Conservation (phyloP, 371 early-diverging fungal genomes). For the Syncephalis plumigaleata region DNA sequence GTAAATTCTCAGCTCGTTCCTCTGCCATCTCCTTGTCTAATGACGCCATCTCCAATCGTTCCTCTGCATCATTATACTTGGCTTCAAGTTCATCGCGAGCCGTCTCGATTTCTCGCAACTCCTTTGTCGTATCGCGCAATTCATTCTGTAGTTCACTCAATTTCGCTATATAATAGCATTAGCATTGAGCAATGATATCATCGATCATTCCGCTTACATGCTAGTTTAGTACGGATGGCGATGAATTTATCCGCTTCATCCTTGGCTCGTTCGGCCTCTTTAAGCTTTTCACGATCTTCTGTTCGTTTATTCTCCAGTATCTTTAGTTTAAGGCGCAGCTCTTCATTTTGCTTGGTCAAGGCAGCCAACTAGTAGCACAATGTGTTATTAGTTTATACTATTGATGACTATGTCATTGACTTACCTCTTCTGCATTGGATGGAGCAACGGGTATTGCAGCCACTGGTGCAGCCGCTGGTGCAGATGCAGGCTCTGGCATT, state of each 20-base stretch:
- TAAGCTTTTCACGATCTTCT: slow-evolving; percentile 57
- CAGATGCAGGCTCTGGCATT: background rate
- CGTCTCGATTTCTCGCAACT: slow-evolving; percentile 24
- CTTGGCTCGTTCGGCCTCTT: slow-evolving; percentile 51
- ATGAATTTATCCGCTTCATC: slow-evolving; percentile 56
- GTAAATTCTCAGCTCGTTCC: slow-evolving; percentile 58
- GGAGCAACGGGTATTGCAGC: background rate
- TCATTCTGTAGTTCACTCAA: slow-evolving; percentile 56
- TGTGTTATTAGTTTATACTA: background rate
- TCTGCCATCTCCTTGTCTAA: slow-evolving; percentile 88
- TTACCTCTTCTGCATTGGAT: slow-evolving; percentile 1
- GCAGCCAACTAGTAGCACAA: slow-evolving; percentile 11
- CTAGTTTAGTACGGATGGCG: slow-evolving; percentile 46
- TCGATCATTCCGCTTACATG: slow-evolving; percentile 15
- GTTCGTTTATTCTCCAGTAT: slow-evolving; percentile 63
- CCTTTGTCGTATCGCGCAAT: slow-evolving; percentile 33
- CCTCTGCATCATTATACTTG: slow-evolving; percentile 50
- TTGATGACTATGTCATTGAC: background rate
- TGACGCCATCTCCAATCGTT: slow-evolving; percentile 66
- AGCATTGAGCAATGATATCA: no score
- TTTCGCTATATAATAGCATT: no score
- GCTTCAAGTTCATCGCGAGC: slow-evolving; percentile 46
- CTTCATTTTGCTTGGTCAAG: slow-evolving; percentile 56
- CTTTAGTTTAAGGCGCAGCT: slow-evolving; percentile 59
- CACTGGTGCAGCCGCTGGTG: background rate